Evolutionary conservation across 371 early-diverging fungal genomes (phyloP).

Genomic region (Saksenaea oblongispora): DNA sequence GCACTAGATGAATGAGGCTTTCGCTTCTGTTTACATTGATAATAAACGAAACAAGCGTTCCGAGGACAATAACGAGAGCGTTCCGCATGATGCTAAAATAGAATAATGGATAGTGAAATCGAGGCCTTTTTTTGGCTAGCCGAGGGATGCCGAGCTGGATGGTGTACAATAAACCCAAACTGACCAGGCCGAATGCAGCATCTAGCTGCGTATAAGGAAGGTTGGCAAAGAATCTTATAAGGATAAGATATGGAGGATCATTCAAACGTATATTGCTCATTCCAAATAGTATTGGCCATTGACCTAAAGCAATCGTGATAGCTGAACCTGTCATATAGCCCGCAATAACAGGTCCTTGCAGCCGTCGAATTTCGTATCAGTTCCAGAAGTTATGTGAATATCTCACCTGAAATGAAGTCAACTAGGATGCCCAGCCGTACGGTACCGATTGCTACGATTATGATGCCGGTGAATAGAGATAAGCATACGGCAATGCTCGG

Average conservation of each 20-base stretch:
- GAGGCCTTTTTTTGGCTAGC: constrained; percentile 18
- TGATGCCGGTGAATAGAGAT: constrained; percentile 53
- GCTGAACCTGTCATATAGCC: constrained; percentile 75
- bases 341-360: constrained; percentile 60
- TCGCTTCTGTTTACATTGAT: constrained; percentile 16
- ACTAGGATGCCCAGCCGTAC: constrained; percentile 75
- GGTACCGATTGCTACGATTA: constrained; percentile 63
- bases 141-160: constrained; percentile 25
- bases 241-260: constrained; percentile 44
- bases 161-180: constrained; percentile 30
- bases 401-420: constrained; percentile 68
- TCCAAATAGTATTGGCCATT: constrained; percentile 73
- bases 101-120: constrained; percentile 28
- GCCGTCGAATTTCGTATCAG: neutral
- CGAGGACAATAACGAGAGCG: constrained; percentile 28
- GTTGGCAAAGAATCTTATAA: constrained; percentile 38
- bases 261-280: constrained; percentile 56
- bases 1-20: constrained; percentile 50
- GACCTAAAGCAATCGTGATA: constrained; percentile 68
- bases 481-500: constrained; percentile 48
- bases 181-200: constrained; percentile 37
- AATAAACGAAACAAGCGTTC: constrained; percentile 29
- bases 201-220: constrained; percentile 39
- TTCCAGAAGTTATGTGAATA: neutral
- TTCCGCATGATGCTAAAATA: constrained; percentile 44